Conservation (phyloP, 805 yeast genomes). For the Yamadazyma sp. region DNA sequence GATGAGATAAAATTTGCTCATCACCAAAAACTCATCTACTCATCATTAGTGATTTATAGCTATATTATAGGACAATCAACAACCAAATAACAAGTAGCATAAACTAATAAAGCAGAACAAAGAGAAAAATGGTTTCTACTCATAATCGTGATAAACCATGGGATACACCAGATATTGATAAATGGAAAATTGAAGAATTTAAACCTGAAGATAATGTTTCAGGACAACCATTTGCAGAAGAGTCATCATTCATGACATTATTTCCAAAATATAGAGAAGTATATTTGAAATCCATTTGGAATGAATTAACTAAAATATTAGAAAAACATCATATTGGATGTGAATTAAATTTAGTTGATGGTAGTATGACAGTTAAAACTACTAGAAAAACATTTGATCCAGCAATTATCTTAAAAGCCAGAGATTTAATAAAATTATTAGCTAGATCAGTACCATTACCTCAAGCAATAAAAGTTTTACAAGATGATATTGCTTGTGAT, state of each 20-base stretch:
- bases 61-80: background rate
- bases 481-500: conserved; percentile 93
- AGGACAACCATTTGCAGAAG: conserved; percentile 91
- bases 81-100: too few species aligned
- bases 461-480: conserved; percentile 87
- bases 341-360: conserved; percentile 86
- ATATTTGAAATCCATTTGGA: conserved; percentile 87
- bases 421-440: conserved; percentile 88
- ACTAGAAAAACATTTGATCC: conserved; percentile 96
- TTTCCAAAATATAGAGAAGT: conserved; percentile 96
- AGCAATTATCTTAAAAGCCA: conserved; percentile 85
- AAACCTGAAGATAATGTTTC: conserved; percentile 83
- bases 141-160: conserved; percentile 96
- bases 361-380: conserved; percentile 95
- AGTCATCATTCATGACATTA: conserved; percentile 88
- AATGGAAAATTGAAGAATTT: conserved; percentile 89
- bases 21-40: too few species aligned
- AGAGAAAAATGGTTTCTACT: conserved; percentile 89
- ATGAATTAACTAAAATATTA: conserved; percentile 81
- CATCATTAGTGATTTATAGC: background rate
- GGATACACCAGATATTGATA: conserved; percentile 94
- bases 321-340: conserved; percentile 77
- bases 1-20: conserved; percentile 12
- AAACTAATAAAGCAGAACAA: conserved; percentile 4
- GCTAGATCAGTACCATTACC: conserved; percentile 97